Evolutionary conservation across 1,139 yeast genomes (phyloP).

Genomic region (Debaryomycetaceae sp.): DNA sequence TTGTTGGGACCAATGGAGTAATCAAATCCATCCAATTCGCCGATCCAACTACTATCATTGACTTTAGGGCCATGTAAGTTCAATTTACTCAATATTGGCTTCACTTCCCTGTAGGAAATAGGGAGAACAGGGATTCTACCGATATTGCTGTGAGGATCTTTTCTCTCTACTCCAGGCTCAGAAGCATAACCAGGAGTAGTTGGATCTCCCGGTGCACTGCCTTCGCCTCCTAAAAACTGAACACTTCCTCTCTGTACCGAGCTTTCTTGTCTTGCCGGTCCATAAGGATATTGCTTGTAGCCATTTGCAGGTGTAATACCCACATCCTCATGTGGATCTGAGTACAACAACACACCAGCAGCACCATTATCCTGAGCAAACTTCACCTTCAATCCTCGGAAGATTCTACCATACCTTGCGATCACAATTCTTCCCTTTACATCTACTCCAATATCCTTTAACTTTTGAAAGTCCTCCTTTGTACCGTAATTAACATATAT

Average conservation of each 20-base stretch:
- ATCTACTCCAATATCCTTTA: constrained; percentile 31
- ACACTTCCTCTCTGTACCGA: constrained; percentile 81
- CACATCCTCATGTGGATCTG: constrained; percentile 45
- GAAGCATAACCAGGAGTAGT: constrained; percentile 83
- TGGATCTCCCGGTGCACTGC: constrained; percentile 78
- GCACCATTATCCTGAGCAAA: constrained; percentile 49
- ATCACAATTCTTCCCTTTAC: constrained; percentile 41
- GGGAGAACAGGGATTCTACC: constrained; percentile 49
- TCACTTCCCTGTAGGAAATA: constrained; percentile 44
- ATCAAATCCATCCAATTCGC: constrained; percentile 41
- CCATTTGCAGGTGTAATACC: constrained; percentile 45
- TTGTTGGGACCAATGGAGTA: constrained; percentile 50
- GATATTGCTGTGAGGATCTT: constrained; percentile 39
- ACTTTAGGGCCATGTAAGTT: constrained; percentile 39
- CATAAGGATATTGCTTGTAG: constrained; percentile 41
- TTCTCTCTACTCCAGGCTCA: constrained; percentile 47
- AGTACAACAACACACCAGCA: constrained; percentile 39
- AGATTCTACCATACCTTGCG: constrained; percentile 39
- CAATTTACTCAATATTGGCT: constrained; percentile 40
- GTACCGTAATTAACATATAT: constrained; percentile 45
- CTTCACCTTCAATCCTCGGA: constrained; percentile 46
- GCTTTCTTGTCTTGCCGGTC: constrained; percentile 48
- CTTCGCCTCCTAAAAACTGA: constrained; percentile 64
- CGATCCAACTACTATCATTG: constrained; percentile 32
- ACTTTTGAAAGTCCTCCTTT: constrained; percentile 32